Conservation (phyloP, 495 filamentous ascomycete genomes). For the Aspergillus funiculosus region DNA sequence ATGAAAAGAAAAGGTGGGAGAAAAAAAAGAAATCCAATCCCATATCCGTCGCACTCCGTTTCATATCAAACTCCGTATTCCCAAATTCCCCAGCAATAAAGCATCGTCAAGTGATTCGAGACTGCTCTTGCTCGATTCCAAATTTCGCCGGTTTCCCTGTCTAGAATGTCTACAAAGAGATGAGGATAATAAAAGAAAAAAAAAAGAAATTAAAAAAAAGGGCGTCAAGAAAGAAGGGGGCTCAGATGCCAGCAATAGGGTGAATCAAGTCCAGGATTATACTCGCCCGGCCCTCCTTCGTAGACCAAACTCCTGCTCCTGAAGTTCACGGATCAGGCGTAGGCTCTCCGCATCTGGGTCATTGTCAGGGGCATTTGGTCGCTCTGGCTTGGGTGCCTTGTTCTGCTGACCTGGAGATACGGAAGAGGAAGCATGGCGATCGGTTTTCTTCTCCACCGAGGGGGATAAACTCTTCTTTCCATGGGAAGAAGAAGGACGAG, state of each 20-base stretch:
- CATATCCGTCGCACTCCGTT: constrained; percentile 14
- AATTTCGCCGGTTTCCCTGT: constrained; percentile 15
- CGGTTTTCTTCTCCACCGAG: constrained; percentile 31
- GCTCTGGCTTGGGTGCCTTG: constrained; percentile 29
- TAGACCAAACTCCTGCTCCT: constrained; percentile 55
- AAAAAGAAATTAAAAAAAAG: constrained; percentile 11
- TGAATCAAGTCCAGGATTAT: too few species aligned
- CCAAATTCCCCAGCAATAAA: constrained; percentile 14
- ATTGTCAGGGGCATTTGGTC: constrained; percentile 20
- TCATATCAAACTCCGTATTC: constrained; percentile 20
- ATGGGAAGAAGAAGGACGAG: constrained; percentile 42
- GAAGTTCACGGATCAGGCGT: constrained; percentile 51
- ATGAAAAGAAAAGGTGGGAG: constrained; percentile 1
- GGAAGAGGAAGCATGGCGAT: constrained; percentile 25
- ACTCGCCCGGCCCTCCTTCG: constrained; percentile 40
- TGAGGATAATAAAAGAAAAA: constrained; percentile 6
- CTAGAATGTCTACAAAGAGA: constrained; percentile 14
- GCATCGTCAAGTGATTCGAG: constrained; percentile 8
- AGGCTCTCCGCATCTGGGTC: constrained; percentile 49
- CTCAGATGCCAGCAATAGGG: background rate
- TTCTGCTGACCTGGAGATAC: constrained; percentile 29
- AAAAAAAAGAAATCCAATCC: constrained; percentile 10
- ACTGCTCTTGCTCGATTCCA: constrained; percentile 4
- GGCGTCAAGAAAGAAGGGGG: constrained; percentile 1
- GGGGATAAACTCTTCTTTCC: constrained; percentile 40